Base-by-base conservation (phyloP, 371 early-diverging fungal genomes). In the Zopfochytrium polystomum region DNA sequence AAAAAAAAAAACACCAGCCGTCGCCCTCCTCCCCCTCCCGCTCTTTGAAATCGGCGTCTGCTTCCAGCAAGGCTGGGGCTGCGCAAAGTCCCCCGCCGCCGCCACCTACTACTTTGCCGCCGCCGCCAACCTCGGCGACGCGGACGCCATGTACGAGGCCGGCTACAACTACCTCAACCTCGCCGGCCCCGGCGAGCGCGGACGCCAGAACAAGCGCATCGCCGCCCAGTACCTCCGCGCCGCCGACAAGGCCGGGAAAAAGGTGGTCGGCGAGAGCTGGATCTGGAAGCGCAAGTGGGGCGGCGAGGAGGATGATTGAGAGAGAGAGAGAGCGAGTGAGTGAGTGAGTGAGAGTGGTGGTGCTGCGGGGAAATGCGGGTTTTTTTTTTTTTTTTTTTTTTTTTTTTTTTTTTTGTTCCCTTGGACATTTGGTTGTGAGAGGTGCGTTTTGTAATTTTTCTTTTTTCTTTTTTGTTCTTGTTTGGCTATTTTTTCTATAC, bases 261-360 rank as follows among this genome's bases (percentile, higher is more conserved):
- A 52, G 38, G 31, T 71, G 1, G 42, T 65, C 18, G 74, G 74
- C 1, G 71, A 68, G 55, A 62, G 65, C 26, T 74, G 74, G 74
- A 66, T 74, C 7, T 61, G 58, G 47, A 74, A 74, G 60, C 29
- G 48, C 35, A 74, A 74, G 61, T 74, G 74, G 74, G 68, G 65
- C 23, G 67, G 64, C 18, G 51, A 9, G 26, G 59, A 29, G 62
- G 52, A 27, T 48, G 52, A 52, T 13, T 13, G 13, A n/a, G 13
- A 42, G 11, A 13, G 42, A 42, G 11, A 11, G 42, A 13, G 11
- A 42, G 42, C 11, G 11, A 42, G n/a, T 42, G 42, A 42, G n/a
- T 42, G n/a, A 42, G 13, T 13, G 42, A 42, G 11, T 13, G n/a
- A 42, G n/a, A 13, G 11, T 42, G 11, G n/a, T 42, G n/a, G n/a